phyloP scores from a whole-genome alignment of 2,329 filamentous ascomycete genomes.

The Verticillium isaacii region DNA sequence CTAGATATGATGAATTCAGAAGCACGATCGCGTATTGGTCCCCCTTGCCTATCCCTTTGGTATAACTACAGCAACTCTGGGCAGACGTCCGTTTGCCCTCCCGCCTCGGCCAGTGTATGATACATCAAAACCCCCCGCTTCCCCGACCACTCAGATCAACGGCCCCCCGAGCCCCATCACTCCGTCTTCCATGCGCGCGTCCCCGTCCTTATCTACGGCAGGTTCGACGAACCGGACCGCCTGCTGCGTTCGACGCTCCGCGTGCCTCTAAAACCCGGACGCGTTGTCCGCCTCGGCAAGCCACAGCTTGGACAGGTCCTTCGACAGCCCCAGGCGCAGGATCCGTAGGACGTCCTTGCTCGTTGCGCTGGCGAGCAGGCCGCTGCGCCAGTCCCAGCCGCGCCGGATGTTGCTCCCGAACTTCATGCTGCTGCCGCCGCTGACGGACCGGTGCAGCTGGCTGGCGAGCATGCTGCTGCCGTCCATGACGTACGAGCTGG shows the following conservation, averaged over 20 bases:
- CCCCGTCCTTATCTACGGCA: neutral
- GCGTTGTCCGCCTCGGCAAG: slow-evolving; percentile 58
- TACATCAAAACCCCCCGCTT: neutral
- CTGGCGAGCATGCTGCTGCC: slow-evolving; percentile 68
- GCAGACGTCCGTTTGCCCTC: neutral
- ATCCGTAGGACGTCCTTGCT: slow-evolving; percentile 68
- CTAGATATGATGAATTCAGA: neutral
- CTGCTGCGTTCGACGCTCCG: slow-evolving; percentile 1
- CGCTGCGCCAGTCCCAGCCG: slow-evolving; percentile 74
- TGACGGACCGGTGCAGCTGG: slow-evolving; percentile 55
- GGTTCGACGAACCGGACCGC: neutral
- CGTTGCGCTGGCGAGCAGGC: slow-evolving; percentile 63
- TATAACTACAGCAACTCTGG: neutral
- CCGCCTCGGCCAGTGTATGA: neutral
- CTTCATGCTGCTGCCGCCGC: slow-evolving; percentile 41
- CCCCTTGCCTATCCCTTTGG: neutral
- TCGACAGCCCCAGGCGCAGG: slow-evolving; percentile 68
- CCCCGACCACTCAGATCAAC: neutral
- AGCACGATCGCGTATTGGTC: neutral
- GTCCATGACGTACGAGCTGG: slow-evolving; percentile 62
- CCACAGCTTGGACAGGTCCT: slow-evolving; percentile 68
- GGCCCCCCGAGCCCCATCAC: neutral
- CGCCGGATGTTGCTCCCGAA: slow-evolving; percentile 42
- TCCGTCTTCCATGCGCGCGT: neutral
- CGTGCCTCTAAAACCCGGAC: slow-evolving; percentile 30